Conservation (phyloP, 2,329 filamentous ascomycete genomes). For the Fusarium sp. region DNA sequence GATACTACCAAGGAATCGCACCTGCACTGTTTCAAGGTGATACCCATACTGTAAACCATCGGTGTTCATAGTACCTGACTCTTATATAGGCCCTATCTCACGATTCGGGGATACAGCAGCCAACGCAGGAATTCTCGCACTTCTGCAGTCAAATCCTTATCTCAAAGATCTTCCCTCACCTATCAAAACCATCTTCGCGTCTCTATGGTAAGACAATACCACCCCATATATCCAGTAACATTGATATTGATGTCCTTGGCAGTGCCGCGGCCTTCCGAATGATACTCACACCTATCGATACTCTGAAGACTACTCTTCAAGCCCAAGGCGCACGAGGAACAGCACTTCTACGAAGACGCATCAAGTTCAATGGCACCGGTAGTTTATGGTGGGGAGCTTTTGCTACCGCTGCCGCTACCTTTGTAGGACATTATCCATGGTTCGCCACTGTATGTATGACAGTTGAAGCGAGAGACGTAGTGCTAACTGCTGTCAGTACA, state of each 20-base stretch:
- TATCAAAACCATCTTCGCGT: slow-evolving; percentile 61
- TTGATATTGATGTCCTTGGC: not conserved
- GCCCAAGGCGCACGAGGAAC: slow-evolving; percentile 60
- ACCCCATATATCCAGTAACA: not conserved
- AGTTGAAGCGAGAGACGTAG: rapidly evolving
- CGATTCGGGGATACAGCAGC: slow-evolving; percentile 63
- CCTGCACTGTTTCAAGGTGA: slow-evolving; percentile 61
- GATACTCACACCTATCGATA: slow-evolving; percentile 62
- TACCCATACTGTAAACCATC: rapidly evolving
- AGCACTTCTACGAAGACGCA: slow-evolving; percentile 56
- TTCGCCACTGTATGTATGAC: slow-evolving; percentile 57
- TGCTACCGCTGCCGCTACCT: slow-evolving; percentile 62
- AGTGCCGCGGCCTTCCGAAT: slow-evolving; percentile 62
- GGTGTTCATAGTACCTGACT: not conserved
- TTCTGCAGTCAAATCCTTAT: slow-evolving; percentile 61
- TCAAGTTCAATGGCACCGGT: slow-evolving; percentile 59
- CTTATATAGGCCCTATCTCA: slow-evolving; percentile 55
- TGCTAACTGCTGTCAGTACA: slow-evolving; percentile 53
- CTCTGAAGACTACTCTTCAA: slow-evolving; percentile 63
- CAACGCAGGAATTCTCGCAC: slow-evolving; percentile 62
- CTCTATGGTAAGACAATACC: slow-evolving; percentile 52
- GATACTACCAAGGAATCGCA: slow-evolving; percentile 61
- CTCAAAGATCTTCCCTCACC: slow-evolving; percentile 57
- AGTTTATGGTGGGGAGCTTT: slow-evolving; percentile 64
- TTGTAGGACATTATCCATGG: slow-evolving; percentile 64